Evolutionary conservation across 129 eudicot species (phyloP).

Genomic region (Flaveria robusta): DNA sequence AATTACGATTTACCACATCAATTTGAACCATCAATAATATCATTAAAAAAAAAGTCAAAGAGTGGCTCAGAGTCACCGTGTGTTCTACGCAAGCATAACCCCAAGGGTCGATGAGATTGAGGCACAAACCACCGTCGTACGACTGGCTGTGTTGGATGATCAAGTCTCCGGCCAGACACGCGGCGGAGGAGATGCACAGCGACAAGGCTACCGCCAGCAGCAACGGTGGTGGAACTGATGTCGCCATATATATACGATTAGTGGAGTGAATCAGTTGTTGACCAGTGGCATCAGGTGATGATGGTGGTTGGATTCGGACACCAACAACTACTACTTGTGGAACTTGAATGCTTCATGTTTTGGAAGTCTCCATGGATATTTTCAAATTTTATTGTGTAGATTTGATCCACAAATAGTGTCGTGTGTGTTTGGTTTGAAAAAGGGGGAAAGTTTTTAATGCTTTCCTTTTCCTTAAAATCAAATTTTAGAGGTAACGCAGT

Average conservation of each 20-base stretch:
- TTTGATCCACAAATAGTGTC: not conserved
- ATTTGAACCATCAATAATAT: not conserved
- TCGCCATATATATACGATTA: not conserved
- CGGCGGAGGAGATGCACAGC: conserved; percentile 31
- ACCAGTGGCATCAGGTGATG: not conserved
- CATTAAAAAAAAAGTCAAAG: not conserved
- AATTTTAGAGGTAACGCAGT: too few species aligned
- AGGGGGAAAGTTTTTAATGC: not conserved
- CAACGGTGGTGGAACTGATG: conserved; percentile 24
- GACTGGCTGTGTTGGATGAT: conserved; percentile 42
- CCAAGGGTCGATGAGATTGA: conserved; percentile 60
- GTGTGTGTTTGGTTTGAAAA: not conserved
- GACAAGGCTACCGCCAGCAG: conserved; percentile 25
- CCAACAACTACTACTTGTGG: conserved; percentile 21
- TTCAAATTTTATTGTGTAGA: conserved; percentile 8
- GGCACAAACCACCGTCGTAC: conserved; percentile 58
- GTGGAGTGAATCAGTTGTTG: conserved; percentile 1
- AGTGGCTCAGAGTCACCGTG: conserved; percentile 42
- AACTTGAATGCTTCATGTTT: not conserved
- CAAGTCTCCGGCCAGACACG: conserved; percentile 27
- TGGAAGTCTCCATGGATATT: not conserved
- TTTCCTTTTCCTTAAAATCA: too few species aligned
- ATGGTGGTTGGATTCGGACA: conserved; percentile 29
- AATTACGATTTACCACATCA: not conserved
- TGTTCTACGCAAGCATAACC: conserved; percentile 89